These are phyloP conservation scores for Pinus taeda DNA, from an alignment of 75 land plant genomes.

Conservation along the genomic window DNA sequence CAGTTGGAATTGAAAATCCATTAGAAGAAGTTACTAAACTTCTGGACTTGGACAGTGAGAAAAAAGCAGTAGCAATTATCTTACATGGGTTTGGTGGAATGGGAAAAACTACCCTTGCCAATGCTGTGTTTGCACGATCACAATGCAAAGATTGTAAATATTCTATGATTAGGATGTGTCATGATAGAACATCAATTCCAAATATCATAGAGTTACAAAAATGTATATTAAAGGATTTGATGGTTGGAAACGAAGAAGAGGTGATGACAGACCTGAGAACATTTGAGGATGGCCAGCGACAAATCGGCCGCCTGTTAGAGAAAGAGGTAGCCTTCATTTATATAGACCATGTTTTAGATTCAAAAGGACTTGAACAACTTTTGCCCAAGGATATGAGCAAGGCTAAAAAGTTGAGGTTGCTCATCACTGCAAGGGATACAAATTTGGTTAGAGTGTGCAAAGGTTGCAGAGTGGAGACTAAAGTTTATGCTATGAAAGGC, in stretches of 20 bases:
- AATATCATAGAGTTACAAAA: background rate
- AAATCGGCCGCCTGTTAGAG: background rate
- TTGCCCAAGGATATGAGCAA: background rate
- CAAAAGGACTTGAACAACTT: too few relatives aligned
- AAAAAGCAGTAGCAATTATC: background rate
- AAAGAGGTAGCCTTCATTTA: background rate
- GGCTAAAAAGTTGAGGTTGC: background rate
- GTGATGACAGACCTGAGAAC: too few relatives aligned
- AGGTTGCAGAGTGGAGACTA: too few relatives aligned
- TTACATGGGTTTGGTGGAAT: background rate
- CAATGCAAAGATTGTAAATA: background rate
- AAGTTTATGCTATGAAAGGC: too few relatives aligned
- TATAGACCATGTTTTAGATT: background rate
- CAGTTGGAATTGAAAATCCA: background rate
- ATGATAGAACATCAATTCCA: background rate
- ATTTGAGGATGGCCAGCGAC: background rate
- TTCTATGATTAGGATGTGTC: background rate
- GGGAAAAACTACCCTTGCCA: background rate
- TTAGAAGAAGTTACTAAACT: background rate
- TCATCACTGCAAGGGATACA: background rate
- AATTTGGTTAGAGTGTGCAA: background rate
- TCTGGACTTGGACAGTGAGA: background rate
- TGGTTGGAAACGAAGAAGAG: too few relatives aligned
- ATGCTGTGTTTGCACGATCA: background rate
- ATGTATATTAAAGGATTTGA: background rate